Evolutionary conservation across 208 protist species (phyloP), one percentile per base, ranked within the genome.

Genomic region (Wallacemonas sp.): DNA sequence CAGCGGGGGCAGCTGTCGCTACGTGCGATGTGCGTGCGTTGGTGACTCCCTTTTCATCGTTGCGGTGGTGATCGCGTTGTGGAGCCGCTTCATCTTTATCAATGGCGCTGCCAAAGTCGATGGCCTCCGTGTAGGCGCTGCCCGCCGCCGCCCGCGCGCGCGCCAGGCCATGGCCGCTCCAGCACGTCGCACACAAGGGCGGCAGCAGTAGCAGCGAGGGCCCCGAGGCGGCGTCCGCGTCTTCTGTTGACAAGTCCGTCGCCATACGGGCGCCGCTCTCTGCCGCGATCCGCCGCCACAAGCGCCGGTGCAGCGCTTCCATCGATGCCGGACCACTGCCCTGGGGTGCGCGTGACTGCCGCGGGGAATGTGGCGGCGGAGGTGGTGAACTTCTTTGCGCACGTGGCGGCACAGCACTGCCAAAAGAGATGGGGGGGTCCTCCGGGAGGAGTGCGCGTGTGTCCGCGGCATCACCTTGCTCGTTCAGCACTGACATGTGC

Each of bases 151-250:
- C 23, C 4, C 59, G 49, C 12, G 20, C 23, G 2, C 26, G 26
- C 12, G 65, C 8, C 7, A 70, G 54, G 10, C 7, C 28, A 8
- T 59, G 41, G 8, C 29, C 20, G 12, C 18, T 12, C 65, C 65
- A 70, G 29, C 65, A 70, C 2, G 22, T 2, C 44, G 54, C 0
- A 28, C 65, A 70, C 65, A 70, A n/a, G 16, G 65, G 65, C 12
- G 46, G 14, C 11, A 54, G 25, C 52, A 70, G 0, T 10, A 2
- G 49, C 25, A 68, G 36, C 36, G 10, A 41, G 10, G 36, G 36
- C 36, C 10, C 14, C 36, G 36, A 7, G 10, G 36, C 36, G 36
- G 7, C 36, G 36, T 41, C 36, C 36, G 36, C 10, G 10, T 41
- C 10, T 41, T 41, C 36, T 14, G 7, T 7, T 14, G 10, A 16